Evolutionary conservation across 305 asterid species (phyloP).

Genomic region (Andrographis paniculata): DNA sequence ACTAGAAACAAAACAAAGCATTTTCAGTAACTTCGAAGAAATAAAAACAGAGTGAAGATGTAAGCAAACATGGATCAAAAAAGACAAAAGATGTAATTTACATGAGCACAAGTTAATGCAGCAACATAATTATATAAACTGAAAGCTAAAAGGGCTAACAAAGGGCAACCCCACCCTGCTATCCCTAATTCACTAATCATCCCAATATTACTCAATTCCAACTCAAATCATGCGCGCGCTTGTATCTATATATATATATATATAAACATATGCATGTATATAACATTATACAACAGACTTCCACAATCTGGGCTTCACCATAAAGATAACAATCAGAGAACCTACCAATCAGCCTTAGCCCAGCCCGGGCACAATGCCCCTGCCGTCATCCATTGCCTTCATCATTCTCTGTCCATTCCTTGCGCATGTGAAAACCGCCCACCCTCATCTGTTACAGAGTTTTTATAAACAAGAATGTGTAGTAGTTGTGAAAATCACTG

Average conservation of each 20-base stretch:
- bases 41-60: no score
- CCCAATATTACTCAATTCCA: neutral
- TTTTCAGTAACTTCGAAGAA: no score
- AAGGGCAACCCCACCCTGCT: conserved; percentile 1
- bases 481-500: neutral
- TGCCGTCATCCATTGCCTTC: neutral
- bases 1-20: no score
- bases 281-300: no score
- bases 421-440: conserved; percentile 32
- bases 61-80: no score
- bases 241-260: no score
- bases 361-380: conserved; percentile 16
- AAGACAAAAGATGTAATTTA: no score
- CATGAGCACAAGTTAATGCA: no score
- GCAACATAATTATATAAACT: no score
- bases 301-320: conserved; percentile 19
- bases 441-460: conserved; percentile 31
- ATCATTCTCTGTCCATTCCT: conserved; percentile 37
- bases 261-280: no score
- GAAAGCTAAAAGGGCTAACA: neutral
- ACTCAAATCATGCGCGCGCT: no score
- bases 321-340: conserved; percentile 21
- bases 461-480: neutral
- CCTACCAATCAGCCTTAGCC: conserved; percentile 14
- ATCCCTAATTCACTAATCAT: neutral